Percentiles rank a stretch among this genome's conserved stretches.
phyloP scores from a whole-genome alignment of 441 rosid genomes.

The Croton setiger region DNA sequence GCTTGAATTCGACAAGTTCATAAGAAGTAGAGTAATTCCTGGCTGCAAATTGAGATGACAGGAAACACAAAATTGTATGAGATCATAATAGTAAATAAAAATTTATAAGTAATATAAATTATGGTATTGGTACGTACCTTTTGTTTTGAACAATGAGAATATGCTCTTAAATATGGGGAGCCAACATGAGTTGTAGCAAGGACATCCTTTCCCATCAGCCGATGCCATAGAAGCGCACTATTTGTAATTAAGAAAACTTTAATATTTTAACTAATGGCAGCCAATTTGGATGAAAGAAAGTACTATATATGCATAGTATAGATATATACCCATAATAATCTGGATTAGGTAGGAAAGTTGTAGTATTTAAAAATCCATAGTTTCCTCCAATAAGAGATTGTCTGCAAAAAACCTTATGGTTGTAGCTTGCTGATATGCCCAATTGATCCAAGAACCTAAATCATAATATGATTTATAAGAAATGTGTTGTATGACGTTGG shows the following conservation, averaged over 20 bases:
- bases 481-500: no score
- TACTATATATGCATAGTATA: not conserved
- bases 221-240: conserved; percentile 61
- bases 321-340: conserved; percentile 48
- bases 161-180: conserved; percentile 36
- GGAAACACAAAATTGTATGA: not conserved
- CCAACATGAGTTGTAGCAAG: conserved; percentile 27
- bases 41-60: conserved; percentile 22
- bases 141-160: conserved; percentile 48
- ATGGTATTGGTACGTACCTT: conserved; percentile 18
- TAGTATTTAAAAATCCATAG: conserved; percentile 50
- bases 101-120: no score
- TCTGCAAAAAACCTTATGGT: conserved; percentile 57
- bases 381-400: conserved; percentile 69
- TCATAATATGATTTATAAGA: not conserved
- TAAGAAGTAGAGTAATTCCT: conserved; percentile 42
- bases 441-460: conserved; percentile 56
- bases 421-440: conserved; percentile 50
- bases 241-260: not conserved
- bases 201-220: conserved; percentile 47
- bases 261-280: not conserved
- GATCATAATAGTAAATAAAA: not conserved
- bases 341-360: conserved; percentile 50
- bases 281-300: not conserved
- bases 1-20: conserved; percentile 39